Evolutionary conservation across 2,329 filamentous ascomycete species (phyloP), one percentile per base, ranked within the genome.

Genomic region (Thelonectria blattea): DNA sequence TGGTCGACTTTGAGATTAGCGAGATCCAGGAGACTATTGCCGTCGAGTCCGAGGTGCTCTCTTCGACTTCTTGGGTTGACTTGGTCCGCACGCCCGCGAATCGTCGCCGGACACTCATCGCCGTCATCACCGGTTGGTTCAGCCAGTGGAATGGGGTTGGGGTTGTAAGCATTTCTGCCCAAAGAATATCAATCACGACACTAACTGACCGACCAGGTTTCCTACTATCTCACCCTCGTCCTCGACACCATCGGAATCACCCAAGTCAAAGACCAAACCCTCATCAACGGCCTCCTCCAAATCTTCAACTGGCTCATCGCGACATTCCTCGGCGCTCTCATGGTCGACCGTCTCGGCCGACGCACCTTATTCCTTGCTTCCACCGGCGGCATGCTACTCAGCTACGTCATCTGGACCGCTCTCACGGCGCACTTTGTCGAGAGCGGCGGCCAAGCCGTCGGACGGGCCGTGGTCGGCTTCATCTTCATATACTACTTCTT

Each of bases 301-400:
- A 72, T 76, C 1, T 70, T 72, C 24, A 74, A 77, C 39, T 74
- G 74, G 48, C 73, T 75, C 60, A 68, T 74, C n/a, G 75, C 76
- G 43, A 71, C 73, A 0, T 69, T 72, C 5, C 61, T 65, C 1
- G 75, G 75, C 3, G 75, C 76, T 6, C 71, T 75, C 3, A 70
- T 78, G 47, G 75, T 78, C 30, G 76, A 79, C 58, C 64, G 75
- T 1, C 68, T 78, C 2, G 76, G 76, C 2, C 76, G 77, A 30
- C 75, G 76, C 1, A 74, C 74, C 53, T 75, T 79, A 67, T 65
- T 78, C 20, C 68, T 78, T 14, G 65, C 70, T 11, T 74, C 75
- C 11, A 75, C 74, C 0, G 58, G 67, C 1, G 73, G 74, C n/a
- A 76, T 78, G 66, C 72, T 72, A 45, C 66, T 70, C 12, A 65